A percentile compares a stretch with the other conserved stretches of the same genome.
phyloP scores from a whole-genome alignment of 495 filamentous ascomycete genomes.

The Amphirosellinia nigrospora region DNA sequence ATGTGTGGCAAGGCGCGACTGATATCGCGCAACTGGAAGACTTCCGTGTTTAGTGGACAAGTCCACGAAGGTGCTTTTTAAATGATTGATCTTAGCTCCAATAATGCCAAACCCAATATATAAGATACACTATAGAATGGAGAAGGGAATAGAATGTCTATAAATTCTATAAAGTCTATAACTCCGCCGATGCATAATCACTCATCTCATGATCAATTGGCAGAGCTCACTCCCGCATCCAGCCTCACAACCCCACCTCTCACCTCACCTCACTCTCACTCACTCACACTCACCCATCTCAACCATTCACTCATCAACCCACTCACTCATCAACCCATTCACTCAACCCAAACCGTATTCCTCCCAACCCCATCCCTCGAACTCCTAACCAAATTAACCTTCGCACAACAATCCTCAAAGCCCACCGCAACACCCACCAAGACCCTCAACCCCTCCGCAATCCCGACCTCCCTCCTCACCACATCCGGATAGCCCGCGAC shows the following conservation, averaged over 20 bases:
- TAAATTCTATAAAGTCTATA: too few relatives aligned
- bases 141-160: not conserved
- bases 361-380: not conserved
- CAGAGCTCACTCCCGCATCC: not conserved
- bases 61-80: too few relatives aligned
- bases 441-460: constrained; percentile 23
- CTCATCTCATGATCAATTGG: not conserved
- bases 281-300: not conserved
- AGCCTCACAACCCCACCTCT: not conserved
- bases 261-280: not conserved
- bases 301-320: not conserved
- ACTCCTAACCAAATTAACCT: constrained; percentile 19
- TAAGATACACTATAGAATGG: not conserved
- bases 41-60: too few relatives aligned
- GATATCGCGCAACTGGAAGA: too few relatives aligned
- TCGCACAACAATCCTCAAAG: constrained; percentile 13
- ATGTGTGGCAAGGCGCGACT: too few relatives aligned
- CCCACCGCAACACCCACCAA: constrained; percentile 28
- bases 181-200: not conserved
- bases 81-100: not conserved
- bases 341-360: constrained; percentile 17
- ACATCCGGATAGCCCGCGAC: constrained; percentile 27
- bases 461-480: constrained; percentile 14
- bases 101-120: not conserved
- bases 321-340: constrained; percentile 10